phyloP scores from a whole-genome alignment of 768 basidiomycete species.

The Leccinum longicurvipes region DNA sequence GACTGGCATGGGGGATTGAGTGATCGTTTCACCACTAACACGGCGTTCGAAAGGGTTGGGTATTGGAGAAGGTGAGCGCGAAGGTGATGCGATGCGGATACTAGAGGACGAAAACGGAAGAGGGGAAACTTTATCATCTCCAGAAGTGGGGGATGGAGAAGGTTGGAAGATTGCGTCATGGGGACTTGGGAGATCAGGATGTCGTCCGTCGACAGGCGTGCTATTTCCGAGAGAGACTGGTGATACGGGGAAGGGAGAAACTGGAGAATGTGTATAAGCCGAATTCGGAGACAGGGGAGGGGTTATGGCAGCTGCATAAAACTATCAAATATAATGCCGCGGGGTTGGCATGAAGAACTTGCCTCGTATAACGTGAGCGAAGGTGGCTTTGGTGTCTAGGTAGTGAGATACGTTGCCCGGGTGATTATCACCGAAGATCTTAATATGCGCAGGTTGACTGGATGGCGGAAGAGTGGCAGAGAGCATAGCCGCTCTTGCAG shows the following conservation, averaged over 20 bases:
- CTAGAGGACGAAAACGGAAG: slow-evolving; percentile 20
- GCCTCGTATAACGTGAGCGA: slow-evolving; percentile 31
- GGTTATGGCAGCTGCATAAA: slow-evolving; percentile 25
- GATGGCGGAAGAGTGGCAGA: slow-evolving; percentile 19
- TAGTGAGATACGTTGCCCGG: slow-evolving; percentile 40
- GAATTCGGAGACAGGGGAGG: slow-evolving; percentile 36
- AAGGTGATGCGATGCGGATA: slow-evolving; percentile 28
- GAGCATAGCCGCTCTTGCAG: slow-evolving; percentile 60
- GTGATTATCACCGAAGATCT: slow-evolving; percentile 9
- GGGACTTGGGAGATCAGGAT: slow-evolving; percentile 20
- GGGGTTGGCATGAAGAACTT: slow-evolving; percentile 9
- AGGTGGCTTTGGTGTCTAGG: slow-evolving; percentile 43
- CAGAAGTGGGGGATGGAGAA: slow-evolving; percentile 2
- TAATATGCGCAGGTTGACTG: slow-evolving; percentile 1
- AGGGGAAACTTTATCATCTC: slow-evolving; percentile 16
- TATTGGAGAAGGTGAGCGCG: slow-evolving; percentile 44
- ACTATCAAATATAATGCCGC: slow-evolving; percentile 8
- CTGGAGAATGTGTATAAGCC: slow-evolving; percentile 31
- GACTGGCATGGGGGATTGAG: slow-evolving; percentile 21
- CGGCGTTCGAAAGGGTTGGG: slow-evolving; percentile 90
- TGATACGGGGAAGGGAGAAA: slow-evolving; percentile 29
- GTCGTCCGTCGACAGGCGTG: slow-evolving; percentile 14
- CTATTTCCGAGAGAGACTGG: slow-evolving; percentile 19
- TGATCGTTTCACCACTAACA: slow-evolving; percentile 67
- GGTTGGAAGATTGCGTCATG: slow-evolving; percentile 10